Evolutionary conservation across 1,284 basidiomycete species (phyloP), one percentile per base, ranked within the genome.

Genomic region (Ceratobasidium sp.): DNA sequence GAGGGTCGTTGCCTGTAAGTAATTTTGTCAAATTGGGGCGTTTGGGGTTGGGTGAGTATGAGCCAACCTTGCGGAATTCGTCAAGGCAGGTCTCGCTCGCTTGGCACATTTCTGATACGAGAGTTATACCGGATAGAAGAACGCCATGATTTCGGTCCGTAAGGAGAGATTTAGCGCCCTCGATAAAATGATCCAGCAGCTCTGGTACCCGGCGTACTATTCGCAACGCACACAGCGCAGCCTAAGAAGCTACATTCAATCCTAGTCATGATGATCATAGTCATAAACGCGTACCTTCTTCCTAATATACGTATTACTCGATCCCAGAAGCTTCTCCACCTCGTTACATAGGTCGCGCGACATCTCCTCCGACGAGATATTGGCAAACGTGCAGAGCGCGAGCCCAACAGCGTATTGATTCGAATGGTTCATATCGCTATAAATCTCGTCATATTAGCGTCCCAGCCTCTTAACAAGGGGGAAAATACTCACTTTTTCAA

Each of bases 401-500:
- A 99, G 90, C 23, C 98, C 98, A 54, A 99, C 98, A 10, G 96
- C 95, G 85, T 98, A 99, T 95, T 98, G 98, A 86, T 99, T 99
- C 13, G 97, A 94, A 86, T 99, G 97, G 85, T 99, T 99, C 96
- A 99, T 97, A 86, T 99, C 98, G 86, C 97, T 99, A 82, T n/a
- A 65, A 62, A 54, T 78, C 71, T 77, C 61, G 65, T 74, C 28
- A 78, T 61, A 80, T 67, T 40, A 77, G 33, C 44, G 52, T 56
- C 40, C 38, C 20, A 20, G 17, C 61, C 40, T 42, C n/a, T 67
- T n/a, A 15, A 20, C 10, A 62, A 69, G 75, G 17, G 38, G 44
- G 2, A 40, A 77, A 64, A 52, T 5, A 88, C 93, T 81, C 83
- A 98, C 97, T 99, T 99, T 87, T 99, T 99, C 82, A 99, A 86